phyloP scores from a whole-genome alignment of 495 filamentous ascomycete species.

The Penicillium roqueforti region DNA sequence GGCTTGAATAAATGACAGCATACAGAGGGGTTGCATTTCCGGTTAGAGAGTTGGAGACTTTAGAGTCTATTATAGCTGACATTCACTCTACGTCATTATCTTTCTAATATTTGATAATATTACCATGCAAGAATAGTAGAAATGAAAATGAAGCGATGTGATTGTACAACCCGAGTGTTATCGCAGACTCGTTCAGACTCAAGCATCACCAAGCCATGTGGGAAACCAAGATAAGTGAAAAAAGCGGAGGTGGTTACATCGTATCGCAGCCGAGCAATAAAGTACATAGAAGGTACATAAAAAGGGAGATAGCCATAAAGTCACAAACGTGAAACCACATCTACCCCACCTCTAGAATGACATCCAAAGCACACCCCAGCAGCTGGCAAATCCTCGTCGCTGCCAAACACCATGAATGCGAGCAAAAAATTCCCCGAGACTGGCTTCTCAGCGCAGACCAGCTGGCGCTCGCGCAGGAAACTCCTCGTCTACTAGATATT shows the following conservation, averaged over 20 bases:
- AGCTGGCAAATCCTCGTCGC: conserved; percentile 26
- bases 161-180: neutral
- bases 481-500: conserved; percentile 16
- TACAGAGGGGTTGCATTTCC: conserved; percentile 1
- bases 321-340: neutral
- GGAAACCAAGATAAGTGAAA: neutral
- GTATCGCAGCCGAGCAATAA: neutral
- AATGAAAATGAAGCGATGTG: neutral
- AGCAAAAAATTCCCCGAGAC: conserved; percentile 25
- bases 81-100: neutral
- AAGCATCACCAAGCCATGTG: neutral
- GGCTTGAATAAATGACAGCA: neutral
- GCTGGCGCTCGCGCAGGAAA: conserved; percentile 2
- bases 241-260: neutral
- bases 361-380: neutral
- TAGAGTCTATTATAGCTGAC: neutral
- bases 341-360: conserved; percentile 1
- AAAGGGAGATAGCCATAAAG: neutral
- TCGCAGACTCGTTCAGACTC: neutral
- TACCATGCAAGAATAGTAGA: neutral
- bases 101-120: neutral
- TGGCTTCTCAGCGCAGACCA: conserved; percentile 19
- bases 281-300: neutral
- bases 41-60: neutral
- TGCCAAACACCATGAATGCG: conserved; percentile 22